Evolutionary conservation across 2,329 filamentous ascomycete genomes (phyloP).

Genomic region (Colletotrichum tofieldiae): DNA sequence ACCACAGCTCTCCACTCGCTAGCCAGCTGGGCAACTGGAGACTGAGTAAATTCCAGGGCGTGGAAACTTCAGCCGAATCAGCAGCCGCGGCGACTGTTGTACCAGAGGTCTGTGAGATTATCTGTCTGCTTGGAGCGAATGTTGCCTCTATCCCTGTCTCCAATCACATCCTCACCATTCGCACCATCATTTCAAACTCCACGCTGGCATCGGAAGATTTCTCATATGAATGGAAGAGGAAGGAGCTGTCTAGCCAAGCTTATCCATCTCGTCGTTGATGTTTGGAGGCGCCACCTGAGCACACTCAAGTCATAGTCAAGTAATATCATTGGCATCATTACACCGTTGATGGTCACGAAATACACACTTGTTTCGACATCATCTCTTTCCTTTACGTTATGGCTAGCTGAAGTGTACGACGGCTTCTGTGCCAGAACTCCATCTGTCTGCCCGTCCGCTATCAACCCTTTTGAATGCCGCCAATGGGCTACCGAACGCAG

Average conservation of each 20-base stretch:
- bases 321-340: background rate
- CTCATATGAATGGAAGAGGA: no score
- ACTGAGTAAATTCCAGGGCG: background rate
- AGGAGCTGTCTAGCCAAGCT: background rate
- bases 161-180: background rate
- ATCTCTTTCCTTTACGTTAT: background rate
- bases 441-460: background rate
- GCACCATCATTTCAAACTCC: no score
- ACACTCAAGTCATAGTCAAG: background rate
- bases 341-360: background rate
- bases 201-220: no score
- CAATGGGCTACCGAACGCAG: constrained; percentile 5
- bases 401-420: background rate
- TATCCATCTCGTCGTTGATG: background rate
- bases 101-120: background rate
- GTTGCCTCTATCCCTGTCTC: background rate
- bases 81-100: background rate
- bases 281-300: background rate
- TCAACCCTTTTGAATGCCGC: background rate
- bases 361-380: background rate
- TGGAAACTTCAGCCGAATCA: background rate
- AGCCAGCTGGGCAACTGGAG: no score
- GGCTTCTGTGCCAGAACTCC: background rate
- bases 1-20: background rate
- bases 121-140: background rate